Conservation (phyloP, 1,139 yeast species). For the Sugiyamaella japonica region DNA sequence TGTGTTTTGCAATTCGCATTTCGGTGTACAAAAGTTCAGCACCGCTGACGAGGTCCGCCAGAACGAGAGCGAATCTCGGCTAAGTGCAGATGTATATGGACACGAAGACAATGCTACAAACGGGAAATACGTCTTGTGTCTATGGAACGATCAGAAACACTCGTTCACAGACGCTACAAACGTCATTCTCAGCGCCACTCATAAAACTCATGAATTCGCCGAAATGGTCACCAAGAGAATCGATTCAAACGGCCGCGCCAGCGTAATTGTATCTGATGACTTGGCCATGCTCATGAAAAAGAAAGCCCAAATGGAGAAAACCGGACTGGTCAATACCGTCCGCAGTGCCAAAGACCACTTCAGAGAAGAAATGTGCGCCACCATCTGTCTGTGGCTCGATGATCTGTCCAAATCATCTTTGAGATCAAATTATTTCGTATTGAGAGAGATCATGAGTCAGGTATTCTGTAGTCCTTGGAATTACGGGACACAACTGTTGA, state of each 20-base stretch:
- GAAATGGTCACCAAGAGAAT: constrained; percentile 69
- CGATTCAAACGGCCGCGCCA: constrained; percentile 66
- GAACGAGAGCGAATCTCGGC: constrained; percentile 38
- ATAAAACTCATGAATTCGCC: constrained; percentile 66
- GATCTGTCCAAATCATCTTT: constrained; percentile 60
- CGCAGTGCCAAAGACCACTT: constrained; percentile 68
- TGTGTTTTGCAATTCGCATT: constrained; percentile 52
- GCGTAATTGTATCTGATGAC: constrained; percentile 59
- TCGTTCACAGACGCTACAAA: constrained; percentile 74
- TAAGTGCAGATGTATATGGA: constrained; percentile 44
- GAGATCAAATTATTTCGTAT: constrained; percentile 49
- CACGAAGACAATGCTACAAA: constrained; percentile 44
- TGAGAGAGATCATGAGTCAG: constrained; percentile 56
- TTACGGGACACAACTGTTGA: constrained; percentile 27
- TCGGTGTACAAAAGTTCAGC: constrained; percentile 40
- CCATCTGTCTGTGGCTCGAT: constrained; percentile 63
- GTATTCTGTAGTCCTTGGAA: constrained; percentile 59
- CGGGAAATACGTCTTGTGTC: constrained; percentile 55
- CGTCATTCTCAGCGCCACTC: constrained; percentile 62
- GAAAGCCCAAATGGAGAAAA: constrained; percentile 54
- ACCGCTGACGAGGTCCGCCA: constrained; percentile 30
- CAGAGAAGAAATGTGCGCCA: constrained; percentile 80
- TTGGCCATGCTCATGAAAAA: constrained; percentile 52
- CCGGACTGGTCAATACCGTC: constrained; percentile 68
- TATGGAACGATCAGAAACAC: constrained; percentile 79